phyloP scores from a whole-genome alignment of 23 red algal genomes.

The Gracilariopsis chorda region DNA sequence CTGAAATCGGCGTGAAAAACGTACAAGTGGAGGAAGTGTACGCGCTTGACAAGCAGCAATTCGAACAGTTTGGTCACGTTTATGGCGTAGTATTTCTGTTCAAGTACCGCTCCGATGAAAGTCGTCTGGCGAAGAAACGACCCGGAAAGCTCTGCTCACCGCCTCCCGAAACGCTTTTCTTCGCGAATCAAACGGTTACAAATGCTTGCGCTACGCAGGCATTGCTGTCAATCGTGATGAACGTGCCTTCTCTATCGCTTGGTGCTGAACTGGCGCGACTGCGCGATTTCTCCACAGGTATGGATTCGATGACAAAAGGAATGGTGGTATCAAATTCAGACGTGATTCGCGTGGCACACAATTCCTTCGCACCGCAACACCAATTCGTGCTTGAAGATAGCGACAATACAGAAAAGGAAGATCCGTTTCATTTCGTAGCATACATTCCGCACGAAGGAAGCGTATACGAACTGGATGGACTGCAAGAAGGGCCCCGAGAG shows the following conservation, averaged over 20 bases:
- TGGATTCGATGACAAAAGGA: conserved; percentile 80
- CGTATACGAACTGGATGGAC: conserved; percentile 93
- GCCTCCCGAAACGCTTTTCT: conserved; percentile 59
- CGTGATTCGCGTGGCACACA: conserved; percentile 77
- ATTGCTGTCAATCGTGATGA: conserved; percentile 86
- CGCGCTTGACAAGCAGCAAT: conserved; percentile 50
- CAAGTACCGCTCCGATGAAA: conserved; percentile 76
- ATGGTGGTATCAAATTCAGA: conserved; percentile 78
- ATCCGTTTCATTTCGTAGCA: conserved; percentile 90
- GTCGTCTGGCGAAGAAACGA: neutral
- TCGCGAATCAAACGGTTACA: conserved; percentile 88
- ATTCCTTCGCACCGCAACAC: conserved; percentile 50
- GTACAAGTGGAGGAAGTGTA: conserved; percentile 91
- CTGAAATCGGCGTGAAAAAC: conserved; percentile 66
- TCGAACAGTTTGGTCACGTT: conserved; percentile 15
- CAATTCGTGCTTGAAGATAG: conserved; percentile 42
- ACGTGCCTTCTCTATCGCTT: conserved; percentile 45
- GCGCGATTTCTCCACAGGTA: conserved; percentile 56
- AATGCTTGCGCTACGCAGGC: conserved; percentile 95
- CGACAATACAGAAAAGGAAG: conserved; percentile 60
- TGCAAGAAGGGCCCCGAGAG: conserved; percentile 76
- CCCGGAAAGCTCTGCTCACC: conserved; percentile 17
- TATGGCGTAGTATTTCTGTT: conserved; percentile 95
- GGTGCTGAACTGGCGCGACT: conserved; percentile 64
- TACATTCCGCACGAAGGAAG: conserved; percentile 71